Evolutionary conservation across 768 basidiomycete species (phyloP), one percentile per base, ranked within the genome.

Genomic region (Panaeolus cyanescens): DNA sequence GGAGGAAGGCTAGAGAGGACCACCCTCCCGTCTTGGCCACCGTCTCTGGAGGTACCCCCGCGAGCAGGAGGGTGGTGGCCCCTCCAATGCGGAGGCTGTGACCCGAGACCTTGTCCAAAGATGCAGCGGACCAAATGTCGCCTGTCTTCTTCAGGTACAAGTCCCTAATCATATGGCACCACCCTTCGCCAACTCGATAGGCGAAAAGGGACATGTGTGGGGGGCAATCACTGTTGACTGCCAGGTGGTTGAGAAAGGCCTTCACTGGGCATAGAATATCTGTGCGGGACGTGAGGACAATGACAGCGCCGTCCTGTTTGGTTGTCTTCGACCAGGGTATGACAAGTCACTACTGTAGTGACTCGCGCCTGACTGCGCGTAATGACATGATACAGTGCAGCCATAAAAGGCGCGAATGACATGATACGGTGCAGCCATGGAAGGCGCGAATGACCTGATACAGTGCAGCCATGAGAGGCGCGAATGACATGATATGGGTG

Each of bases 41-140:
- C 0, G 78, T 58, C 9, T 75, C 70, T 2, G 74, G 74, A 0
- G 67, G 62, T 4, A 77, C 72, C 4, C 76, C 72, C 0, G 64
- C 39, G 0, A 72, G 61, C 1, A 77, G 68, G 3, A 75, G 59
- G 34, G 72, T 65, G 0, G 73, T 70, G 1, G 75, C 68, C 8
- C 75, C 74, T 0, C 77, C 75, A 56, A 78, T 78, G 17, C 70
- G 65, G 56, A 77, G 77, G 53, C 68, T 68, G 56, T 79, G 74
- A 0, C 74, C 77, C 1, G 56, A 25, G 10, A 70, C 55, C 10
- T 25, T 30, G 1, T 55, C 59, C 2, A 73, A 60, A 7, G 39
- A 30, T 2, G 42, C 30, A 1, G 22, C 2, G 4, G n/a, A 19
- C 67, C 65, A 68, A 36, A 68, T 62, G 6, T 54, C 32, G 2